A percentile compares a stretch with the other conserved stretches of the same genome.
Evolutionary conservation across 2,329 filamentous ascomycete genomes (phyloP).

Genomic region (Sporothrix brasiliensis): DNA sequence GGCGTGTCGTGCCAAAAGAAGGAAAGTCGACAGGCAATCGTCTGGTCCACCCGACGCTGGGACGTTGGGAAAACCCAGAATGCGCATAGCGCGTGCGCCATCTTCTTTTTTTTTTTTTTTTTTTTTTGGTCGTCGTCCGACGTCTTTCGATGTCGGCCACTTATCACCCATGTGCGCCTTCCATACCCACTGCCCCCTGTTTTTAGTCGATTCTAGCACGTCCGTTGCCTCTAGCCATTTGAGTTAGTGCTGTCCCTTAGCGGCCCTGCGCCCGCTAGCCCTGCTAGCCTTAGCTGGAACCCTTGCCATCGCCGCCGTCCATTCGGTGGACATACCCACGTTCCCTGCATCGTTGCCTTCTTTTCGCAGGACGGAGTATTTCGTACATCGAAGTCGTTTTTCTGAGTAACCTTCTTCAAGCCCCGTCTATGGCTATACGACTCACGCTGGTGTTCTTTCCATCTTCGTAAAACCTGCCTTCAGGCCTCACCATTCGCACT

Average conservation of each 20-base stretch:
- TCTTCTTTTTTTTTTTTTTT: constrained; percentile 1
- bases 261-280: background rate
- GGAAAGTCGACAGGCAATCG: constrained; percentile 10
- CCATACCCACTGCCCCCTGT: constrained; percentile 25
- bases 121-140: background rate
- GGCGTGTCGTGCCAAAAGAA: constrained; percentile 1
- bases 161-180: constrained; percentile 9
- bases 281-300: background rate
- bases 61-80: too few species aligned
- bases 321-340: too few species aligned
- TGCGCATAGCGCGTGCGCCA: background rate
- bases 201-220: constrained; percentile 23
- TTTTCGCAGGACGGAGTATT: background rate
- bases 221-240: background rate
- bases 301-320: constrained; percentile 2
- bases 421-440: background rate
- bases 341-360: background rate
- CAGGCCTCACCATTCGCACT: constrained; percentile 16
- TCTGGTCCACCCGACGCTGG: background rate
- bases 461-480: background rate
- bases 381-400: too few species aligned
- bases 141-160: too few species aligned
- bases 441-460: background rate
- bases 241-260: constrained; percentile 15
- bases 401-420: background rate